These are phyloP conservation scores for Xanthoconium stramineum DNA, from an alignment of 768 basidiomycete species.

Conservation along the genomic window DNA sequence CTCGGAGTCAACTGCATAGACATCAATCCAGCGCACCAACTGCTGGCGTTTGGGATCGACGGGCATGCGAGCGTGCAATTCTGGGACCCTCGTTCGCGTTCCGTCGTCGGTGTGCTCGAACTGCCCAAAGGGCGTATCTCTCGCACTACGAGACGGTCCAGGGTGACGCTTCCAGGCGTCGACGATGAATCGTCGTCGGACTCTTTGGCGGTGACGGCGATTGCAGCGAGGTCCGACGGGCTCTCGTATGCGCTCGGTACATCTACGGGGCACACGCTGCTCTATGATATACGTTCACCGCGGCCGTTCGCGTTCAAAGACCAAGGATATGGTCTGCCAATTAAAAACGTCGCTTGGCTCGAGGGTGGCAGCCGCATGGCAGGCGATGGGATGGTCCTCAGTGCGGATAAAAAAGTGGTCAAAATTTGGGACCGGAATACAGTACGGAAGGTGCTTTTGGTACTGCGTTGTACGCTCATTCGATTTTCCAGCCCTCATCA, in stretches of 20 bases:
- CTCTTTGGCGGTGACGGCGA: slow-evolving; percentile 67
- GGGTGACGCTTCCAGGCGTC: slow-evolving; percentile 31
- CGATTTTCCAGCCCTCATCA: slow-evolving; percentile 55
- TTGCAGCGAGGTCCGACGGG: slow-evolving; percentile 83
- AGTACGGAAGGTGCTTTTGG: slow-evolving; percentile 42
- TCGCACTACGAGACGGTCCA: slow-evolving; percentile 36
- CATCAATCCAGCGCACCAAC: slow-evolving; percentile 88
- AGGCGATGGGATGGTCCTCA: slow-evolving; percentile 84
- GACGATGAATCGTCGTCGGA: slow-evolving; percentile 31
- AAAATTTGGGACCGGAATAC: slow-evolving; percentile 93
- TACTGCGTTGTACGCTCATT: slow-evolving; percentile 1
- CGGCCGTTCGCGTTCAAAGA: slow-evolving; percentile 87
- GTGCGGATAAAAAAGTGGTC: slow-evolving; percentile 94
- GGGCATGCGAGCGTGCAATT: slow-evolving; percentile 87
- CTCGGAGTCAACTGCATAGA: slow-evolving; percentile 88
- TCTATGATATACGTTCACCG: slow-evolving; percentile 90
- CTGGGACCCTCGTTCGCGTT: slow-evolving; percentile 90
- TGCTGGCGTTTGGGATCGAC: slow-evolving; percentile 87
- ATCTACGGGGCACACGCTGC: slow-evolving; percentile 87
- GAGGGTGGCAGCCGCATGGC: slow-evolving; percentile 83
- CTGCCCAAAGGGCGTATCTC: slow-evolving; percentile 55
- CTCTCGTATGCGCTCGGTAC: slow-evolving; percentile 94
- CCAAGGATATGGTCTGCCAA: slow-evolving; percentile 92
- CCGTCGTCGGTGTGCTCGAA: slow-evolving; percentile 64
- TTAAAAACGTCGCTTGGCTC: slow-evolving; percentile 85